Base-by-base conservation (phyloP, 2,329 filamentous ascomycete species). In the Fusarium nurragi region DNA sequence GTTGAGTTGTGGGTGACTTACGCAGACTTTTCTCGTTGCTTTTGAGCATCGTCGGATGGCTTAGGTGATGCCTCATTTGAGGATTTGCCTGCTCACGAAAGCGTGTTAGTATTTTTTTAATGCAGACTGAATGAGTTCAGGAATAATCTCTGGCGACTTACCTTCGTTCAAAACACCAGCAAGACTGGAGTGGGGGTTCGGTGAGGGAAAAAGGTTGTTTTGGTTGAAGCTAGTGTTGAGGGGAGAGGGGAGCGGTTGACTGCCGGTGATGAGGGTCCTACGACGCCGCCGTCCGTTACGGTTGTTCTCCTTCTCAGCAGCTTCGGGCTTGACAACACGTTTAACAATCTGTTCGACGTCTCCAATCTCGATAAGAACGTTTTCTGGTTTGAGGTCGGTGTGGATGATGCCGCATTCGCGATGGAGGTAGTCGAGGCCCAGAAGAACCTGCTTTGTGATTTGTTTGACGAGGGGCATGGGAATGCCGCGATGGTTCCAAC, bases 321-420 rank as follows among this genome's bases (percentile, higher is more conserved):
- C 73, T 46, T 95, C 91, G 63, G 89, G 92, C 78, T 97, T 94
- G 53, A 99, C 94, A 65, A 96, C 94, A 60, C 92, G 93, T 79
- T 97, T 94, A 57, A 99, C 95, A 64, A 98, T 98, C 78, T 98
- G 93, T 81, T 99, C 95, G 46, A 99, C 95, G 72, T 99, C 95
- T 68, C 95, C 95, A 74, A 99, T 98, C 80, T 99, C 95, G 76
- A 99, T 98, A 67, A 99, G 84, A 28, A 99, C 95, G 75, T 99
- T 99, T 77, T 99, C 95, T 44, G 95, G 95, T 79, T 99, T 97
- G 70, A 98, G 81, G 76, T 97, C 94, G 60, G 95, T 98, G 79
- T 99, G 95, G 74, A 99, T 97, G 80, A 99, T 98, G 75, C 95
- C 95, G 79, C 95, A 99, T 80, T 99, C 94, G 72, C 95, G 89